phyloP scores from a whole-genome alignment of 2,329 filamentous ascomycete species.

The Elsinoe ampelina region DNA sequence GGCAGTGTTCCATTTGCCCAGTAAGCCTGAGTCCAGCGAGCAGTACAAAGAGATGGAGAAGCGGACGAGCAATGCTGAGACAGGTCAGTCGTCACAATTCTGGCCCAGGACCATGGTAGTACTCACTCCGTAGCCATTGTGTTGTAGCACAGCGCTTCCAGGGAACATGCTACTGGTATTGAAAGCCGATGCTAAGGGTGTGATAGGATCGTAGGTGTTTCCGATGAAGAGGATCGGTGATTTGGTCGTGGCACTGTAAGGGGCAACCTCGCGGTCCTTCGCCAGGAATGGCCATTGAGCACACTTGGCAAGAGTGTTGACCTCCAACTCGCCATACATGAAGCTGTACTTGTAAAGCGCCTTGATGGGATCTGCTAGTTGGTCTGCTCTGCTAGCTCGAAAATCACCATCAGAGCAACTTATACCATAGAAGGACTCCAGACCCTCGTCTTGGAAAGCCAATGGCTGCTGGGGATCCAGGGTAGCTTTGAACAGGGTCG shows the following conservation, averaged over 20 bases:
- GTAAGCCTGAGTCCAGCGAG: neutral
- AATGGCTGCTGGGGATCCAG: neutral
- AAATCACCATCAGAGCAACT: neutral
- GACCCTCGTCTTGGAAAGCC: neutral
- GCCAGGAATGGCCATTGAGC: slow-evolving; percentile 32
- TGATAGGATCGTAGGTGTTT: slow-evolving; percentile 28
- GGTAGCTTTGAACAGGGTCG: neutral
- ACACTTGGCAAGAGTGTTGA: slow-evolving; percentile 22
- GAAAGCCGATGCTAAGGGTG: slow-evolving; percentile 18
- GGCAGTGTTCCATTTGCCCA: neutral
- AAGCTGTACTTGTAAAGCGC: neutral
- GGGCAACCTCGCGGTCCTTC: slow-evolving; percentile 30
- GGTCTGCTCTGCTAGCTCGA: neutral
- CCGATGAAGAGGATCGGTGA: slow-evolving; percentile 25
- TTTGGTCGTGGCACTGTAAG: slow-evolving; percentile 25
- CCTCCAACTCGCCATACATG: neutral
- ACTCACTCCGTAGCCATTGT: slow-evolving; percentile 23
- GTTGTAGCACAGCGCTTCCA: slow-evolving; percentile 21
- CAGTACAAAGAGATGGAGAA: slow-evolving; percentile 21
- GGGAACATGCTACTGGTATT: neutral
- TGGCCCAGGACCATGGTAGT: neutral
- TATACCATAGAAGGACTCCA: neutral
- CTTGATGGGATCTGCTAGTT: neutral
- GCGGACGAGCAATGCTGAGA: slow-evolving; percentile 20
- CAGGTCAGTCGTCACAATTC: neutral